phyloP scores from a whole-genome alignment of 2,329 filamentous ascomycete species.

The Apiospora aurea region DNA sequence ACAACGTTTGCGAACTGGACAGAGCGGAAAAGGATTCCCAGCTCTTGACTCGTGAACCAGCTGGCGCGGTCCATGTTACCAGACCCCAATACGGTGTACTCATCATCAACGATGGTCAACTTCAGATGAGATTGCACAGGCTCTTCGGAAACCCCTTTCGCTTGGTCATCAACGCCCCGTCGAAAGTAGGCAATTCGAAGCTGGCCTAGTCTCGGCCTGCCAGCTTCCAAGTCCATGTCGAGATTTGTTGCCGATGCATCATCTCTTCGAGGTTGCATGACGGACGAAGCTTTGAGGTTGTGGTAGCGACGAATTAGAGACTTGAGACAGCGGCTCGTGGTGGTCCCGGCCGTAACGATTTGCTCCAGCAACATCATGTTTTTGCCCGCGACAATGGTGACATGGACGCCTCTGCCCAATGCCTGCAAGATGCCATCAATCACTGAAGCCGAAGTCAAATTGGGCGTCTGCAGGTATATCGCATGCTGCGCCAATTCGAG shows the following conservation, averaged over 20 bases:
- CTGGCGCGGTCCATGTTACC: conserved; percentile 87
- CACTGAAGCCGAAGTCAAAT: conserved; percentile 73
- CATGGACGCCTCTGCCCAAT: conserved; percentile 69
- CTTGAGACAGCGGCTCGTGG: conserved; percentile 69
- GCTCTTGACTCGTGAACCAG: conserved; percentile 87
- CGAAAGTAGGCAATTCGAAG: conserved; percentile 68
- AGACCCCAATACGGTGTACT: conserved; percentile 74
- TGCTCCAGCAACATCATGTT: conserved; percentile 82
- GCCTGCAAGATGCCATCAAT: conserved; percentile 67
- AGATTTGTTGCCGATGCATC: conserved; percentile 30
- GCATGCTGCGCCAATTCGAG: conserved; percentile 62
- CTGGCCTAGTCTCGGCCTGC: conserved; percentile 50
- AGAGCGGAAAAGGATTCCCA: conserved; percentile 68
- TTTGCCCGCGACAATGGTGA: conserved; percentile 71
- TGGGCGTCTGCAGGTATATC: conserved; percentile 79
- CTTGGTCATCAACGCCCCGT: conserved; percentile 34
- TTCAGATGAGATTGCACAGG: conserved; percentile 82
- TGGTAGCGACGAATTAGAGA: conserved; percentile 65
- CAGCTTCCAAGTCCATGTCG: conserved; percentile 52
- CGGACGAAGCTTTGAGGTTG: conserved; percentile 29
- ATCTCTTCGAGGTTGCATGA: conserved; percentile 32
- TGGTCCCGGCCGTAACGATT: conserved; percentile 79
- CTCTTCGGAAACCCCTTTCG: conserved; percentile 49
- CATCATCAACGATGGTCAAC: conserved; percentile 74
- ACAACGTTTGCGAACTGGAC: conserved; percentile 42